These are phyloP conservation scores for Datura wrightii DNA, from an alignment of 257 asterid species.

Conservation along the genomic window DNA sequence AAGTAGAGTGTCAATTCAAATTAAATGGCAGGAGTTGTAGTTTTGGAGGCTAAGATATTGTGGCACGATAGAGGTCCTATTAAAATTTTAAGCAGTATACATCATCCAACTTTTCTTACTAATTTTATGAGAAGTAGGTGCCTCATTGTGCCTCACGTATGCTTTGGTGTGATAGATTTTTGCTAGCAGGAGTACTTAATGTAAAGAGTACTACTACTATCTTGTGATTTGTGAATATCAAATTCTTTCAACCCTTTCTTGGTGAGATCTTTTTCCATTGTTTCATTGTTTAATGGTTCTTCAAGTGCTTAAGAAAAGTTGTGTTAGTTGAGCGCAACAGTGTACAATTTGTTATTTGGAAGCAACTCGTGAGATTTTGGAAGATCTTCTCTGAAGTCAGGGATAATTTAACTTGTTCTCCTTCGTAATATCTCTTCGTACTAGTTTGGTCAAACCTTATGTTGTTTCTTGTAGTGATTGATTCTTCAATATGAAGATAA, in stretches of 20 bases:
- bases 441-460: neutral
- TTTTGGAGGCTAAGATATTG: neutral
- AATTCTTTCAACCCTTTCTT: neutral
- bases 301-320: neutral
- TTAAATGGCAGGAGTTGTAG: neutral
- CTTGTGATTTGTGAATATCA: neutral
- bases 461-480: slow-evolving; percentile 13
- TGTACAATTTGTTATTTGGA: neutral
- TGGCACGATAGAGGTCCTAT: neutral
- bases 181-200: neutral
- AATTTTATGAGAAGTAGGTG: neutral
- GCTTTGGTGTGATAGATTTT: neutral
- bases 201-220: neutral
- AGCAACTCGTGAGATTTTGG: neutral
- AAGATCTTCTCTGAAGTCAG: neutral
- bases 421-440: neutral
- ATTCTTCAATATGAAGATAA: neutral
- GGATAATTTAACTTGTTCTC: neutral
- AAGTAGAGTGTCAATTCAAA: slow-evolving; percentile 9
- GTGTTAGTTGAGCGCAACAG: neutral
- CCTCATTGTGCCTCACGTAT: neutral
- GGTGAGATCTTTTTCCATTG: neutral
- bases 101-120: neutral
- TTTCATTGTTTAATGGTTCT: slow-evolving; percentile 20
- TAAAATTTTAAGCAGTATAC: neutral